A percentile compares a stretch with the other conserved stretches of the same genome.
Evolutionary conservation across 768 basidiomycete species (phyloP).

Genomic region (Mycena polygramma): DNA sequence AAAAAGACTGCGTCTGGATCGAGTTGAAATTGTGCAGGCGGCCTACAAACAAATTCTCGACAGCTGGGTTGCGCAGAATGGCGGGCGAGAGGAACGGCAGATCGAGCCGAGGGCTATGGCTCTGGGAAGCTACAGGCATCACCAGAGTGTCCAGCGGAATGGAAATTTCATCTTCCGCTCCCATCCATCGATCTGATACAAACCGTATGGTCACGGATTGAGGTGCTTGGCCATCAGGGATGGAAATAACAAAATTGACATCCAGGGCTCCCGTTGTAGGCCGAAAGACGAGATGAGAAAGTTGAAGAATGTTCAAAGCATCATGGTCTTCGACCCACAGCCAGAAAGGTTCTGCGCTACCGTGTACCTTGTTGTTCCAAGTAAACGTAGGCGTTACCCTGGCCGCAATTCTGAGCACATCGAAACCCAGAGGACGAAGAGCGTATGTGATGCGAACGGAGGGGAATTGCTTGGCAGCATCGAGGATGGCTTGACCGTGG

Average conservation of each 20-base stretch:
- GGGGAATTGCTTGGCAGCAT: conserved; percentile 90
- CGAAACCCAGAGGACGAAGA: conserved; percentile 85
- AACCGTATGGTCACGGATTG: conserved; percentile 80
- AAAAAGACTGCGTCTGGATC: conserved; percentile 91
- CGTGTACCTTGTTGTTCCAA: conserved; percentile 86
- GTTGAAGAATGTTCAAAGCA: conserved; percentile 85
- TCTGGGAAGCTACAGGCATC: conserved; percentile 77
- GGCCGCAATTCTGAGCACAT: conserved; percentile 84
- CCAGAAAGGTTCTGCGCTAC: conserved; percentile 89
- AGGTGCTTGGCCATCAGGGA: conserved; percentile 70
- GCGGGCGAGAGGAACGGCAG: conserved; percentile 80
- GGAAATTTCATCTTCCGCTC: conserved; percentile 81
- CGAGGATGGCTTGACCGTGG: conserved; percentile 84
- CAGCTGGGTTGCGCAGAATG: conserved; percentile 58
- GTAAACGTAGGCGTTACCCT: conserved; percentile 76
- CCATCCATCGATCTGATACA: conserved; percentile 94
- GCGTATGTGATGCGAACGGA: conserved; percentile 72
- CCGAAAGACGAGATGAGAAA: conserved; percentile 79
- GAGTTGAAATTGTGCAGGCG: conserved; percentile 76
- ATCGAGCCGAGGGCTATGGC: conserved; percentile 74
- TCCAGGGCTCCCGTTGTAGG: conserved; percentile 70
- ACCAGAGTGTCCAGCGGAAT: conserved; percentile 76
- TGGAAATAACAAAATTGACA: conserved; percentile 85
- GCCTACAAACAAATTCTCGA: conserved; percentile 61
- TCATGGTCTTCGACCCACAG: conserved; percentile 94